Base-by-base conservation (phyloP, 768 basidiomycete species). In the Termitomyces sp. region DNA sequence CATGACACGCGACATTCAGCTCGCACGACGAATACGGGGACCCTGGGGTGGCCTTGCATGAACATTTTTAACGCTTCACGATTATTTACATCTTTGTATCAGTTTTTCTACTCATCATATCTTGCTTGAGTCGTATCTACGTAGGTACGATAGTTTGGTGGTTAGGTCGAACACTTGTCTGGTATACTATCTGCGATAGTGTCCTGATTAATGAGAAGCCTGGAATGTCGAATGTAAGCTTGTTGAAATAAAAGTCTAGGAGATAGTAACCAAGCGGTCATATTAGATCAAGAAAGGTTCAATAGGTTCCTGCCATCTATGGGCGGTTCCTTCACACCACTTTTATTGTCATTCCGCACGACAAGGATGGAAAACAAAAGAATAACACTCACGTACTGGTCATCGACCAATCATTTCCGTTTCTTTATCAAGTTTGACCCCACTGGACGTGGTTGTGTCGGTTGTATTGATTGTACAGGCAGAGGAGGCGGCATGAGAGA, bases 1-100 rank as follows among this genome's bases (percentile, higher is more conserved):
- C 66, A 98, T 98, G 95, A 93, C 94, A 57, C 83, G 89, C 54
- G 97, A 99, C 66, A 95, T 99, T 58, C 96, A 98, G 67, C 87
- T 99, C 54, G 97, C 97, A 24, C 82, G 97, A 56, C 84, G 97
- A 62, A 94, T 98, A 78, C 85, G 96, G 51, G 96, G 96, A 3
- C 87, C 88, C 48, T 95, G 90, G 88, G 87, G 86, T 52, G 88
- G 88, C 37, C 78, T 90, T 59, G 83, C 80, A 59, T 88, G 63
- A 78, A 58, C 36, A 3, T n/a, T 37, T n/a, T 18, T 53, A 18
- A 53, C 27, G 47, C 44, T 48, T 50, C 50, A 62, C 36, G 55
- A 47, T 56, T 55, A 34, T 49, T 42, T 56, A 31, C 39, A 41
- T 58, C 51, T 30, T 60, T 66, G 60, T 66, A 63, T 61, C 52